phyloP scores from a whole-genome alignment of 2,329 filamentous ascomycete species.

The Rutstroemia sydowiana region DNA sequence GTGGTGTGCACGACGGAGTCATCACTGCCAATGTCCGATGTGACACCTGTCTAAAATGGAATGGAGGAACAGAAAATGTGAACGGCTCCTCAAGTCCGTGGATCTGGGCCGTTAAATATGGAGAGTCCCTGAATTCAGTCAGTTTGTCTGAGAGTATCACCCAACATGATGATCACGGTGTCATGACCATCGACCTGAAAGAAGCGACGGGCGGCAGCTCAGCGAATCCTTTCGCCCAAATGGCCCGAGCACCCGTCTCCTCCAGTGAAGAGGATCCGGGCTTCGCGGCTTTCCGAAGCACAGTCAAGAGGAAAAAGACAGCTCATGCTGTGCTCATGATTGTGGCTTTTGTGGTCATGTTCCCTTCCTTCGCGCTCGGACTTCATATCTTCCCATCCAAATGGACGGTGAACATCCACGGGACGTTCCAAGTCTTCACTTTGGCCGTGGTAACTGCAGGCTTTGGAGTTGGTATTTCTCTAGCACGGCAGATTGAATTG shows the following conservation, averaged over 20 bases:
- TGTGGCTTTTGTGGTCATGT: conserved; percentile 49
- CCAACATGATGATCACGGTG: conserved; percentile 17
- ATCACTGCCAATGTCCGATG: conserved; percentile 52
- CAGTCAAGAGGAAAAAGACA: conserved; percentile 20
- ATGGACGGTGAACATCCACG: conserved; percentile 45
- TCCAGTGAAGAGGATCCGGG: too few species aligned
- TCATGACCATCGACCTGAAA: too few species aligned
- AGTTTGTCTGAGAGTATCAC: conserved; percentile 12
- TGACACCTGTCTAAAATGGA: too few species aligned
- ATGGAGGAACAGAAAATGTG: too few species aligned
- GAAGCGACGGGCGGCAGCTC: too few species aligned
- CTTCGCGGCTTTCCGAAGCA: too few species aligned
- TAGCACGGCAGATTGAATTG: conserved; percentile 37
- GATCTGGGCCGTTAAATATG: conserved; percentile 26
- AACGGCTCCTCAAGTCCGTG: conserved; percentile 18
- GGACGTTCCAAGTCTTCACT: conserved; percentile 44
- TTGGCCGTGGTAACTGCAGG: conserved; percentile 54
- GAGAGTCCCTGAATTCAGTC: conserved; percentile 18
- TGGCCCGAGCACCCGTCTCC: too few species aligned
- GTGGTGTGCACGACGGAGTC: conserved; percentile 41
- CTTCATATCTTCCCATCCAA: too few species aligned
- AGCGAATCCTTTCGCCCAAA: too few species aligned
- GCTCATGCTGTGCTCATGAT: conserved; percentile 56
- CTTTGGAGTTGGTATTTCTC: conserved; percentile 50
- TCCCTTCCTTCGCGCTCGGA: conserved; percentile 54